A percentile compares a stretch with the other conserved stretches of the same genome.
phyloP scores from a whole-genome alignment of 1,284 basidiomycete species.

The Boletus semigastroideus region DNA sequence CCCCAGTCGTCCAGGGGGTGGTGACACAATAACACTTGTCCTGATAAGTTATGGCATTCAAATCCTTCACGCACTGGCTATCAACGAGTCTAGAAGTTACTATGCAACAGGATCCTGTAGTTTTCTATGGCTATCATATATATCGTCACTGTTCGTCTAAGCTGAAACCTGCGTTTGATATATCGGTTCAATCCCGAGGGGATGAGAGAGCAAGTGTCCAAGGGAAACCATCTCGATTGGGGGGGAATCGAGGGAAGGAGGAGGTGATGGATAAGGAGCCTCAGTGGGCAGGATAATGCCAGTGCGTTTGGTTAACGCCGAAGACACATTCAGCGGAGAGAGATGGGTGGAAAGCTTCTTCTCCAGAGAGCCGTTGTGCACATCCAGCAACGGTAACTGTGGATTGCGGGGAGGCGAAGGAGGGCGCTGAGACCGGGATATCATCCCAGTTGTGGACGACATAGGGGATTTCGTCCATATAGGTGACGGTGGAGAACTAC shows the following conservation, averaged over 20 bases:
- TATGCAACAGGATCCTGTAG: background rate
- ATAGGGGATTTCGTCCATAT: background rate
- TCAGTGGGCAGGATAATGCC: slow-evolving; percentile 36
- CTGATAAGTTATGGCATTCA: background rate
- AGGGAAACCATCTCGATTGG: slow-evolving; percentile 31
- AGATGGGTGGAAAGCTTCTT: slow-evolving; percentile 37
- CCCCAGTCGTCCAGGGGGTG: too few species aligned
- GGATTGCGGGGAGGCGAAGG: slow-evolving; percentile 3
- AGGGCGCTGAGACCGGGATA: slow-evolving; percentile 21
- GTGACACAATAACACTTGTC: background rate
- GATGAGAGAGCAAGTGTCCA: slow-evolving; percentile 6
- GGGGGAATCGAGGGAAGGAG: slow-evolving; percentile 71
- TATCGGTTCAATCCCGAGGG: slow-evolving; percentile 4
- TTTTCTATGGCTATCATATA: slow-evolving; percentile 22
- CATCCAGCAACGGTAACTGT: slow-evolving; percentile 12
- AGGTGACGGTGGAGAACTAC: slow-evolving; percentile 30
- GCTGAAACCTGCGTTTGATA: slow-evolving; percentile 17
- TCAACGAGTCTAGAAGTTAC: slow-evolving; percentile 5
- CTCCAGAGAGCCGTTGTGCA: slow-evolving; percentile 18
- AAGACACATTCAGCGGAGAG: slow-evolving; percentile 18
- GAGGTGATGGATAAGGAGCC: slow-evolving; percentile 75
- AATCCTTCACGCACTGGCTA: background rate
- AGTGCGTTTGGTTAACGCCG: slow-evolving; percentile 27
- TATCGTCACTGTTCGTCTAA: slow-evolving; percentile 24
- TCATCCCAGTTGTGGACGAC: slow-evolving; percentile 29